phyloP scores from a whole-genome alignment of 345 rosid species.

The Acer saccharum region DNA sequence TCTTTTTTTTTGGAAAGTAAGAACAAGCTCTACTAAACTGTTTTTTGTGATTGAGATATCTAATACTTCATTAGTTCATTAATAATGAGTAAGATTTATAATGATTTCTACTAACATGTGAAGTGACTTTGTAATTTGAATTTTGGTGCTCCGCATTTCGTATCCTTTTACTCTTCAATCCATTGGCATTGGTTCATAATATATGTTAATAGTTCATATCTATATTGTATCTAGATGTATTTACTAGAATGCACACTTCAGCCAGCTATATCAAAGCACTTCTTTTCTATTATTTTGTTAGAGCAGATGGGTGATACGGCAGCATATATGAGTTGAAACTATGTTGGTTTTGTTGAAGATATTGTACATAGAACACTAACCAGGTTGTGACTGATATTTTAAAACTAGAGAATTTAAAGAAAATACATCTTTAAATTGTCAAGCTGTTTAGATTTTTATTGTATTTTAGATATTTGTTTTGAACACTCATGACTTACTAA shows the following conservation, averaged over 20 bases:
- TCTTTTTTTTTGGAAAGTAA: neutral
- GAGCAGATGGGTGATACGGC: neutral
- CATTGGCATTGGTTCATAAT: neutral
- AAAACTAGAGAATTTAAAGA: neutral
- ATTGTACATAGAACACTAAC: neutral
- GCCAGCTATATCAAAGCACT: neutral
- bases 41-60: neutral
- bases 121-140: neutral
- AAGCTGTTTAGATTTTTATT: neutral
- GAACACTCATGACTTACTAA: too few relatives aligned
- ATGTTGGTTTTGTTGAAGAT: neutral
- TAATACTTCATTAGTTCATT: neutral
- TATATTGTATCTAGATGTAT: neutral
- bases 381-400: neutral
- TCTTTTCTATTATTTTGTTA: neutral
- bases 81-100: neutral
- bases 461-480: neutral
- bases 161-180: neutral
- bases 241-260: neutral
- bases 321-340: neutral
- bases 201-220: neutral
- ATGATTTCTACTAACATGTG: neutral
- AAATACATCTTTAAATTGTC: neutral
- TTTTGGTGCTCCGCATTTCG: neutral
- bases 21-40: neutral